Evolutionary conservation across 1,139 yeast genomes (phyloP).

Genomic region (Suhomyces anneliseae): DNA sequence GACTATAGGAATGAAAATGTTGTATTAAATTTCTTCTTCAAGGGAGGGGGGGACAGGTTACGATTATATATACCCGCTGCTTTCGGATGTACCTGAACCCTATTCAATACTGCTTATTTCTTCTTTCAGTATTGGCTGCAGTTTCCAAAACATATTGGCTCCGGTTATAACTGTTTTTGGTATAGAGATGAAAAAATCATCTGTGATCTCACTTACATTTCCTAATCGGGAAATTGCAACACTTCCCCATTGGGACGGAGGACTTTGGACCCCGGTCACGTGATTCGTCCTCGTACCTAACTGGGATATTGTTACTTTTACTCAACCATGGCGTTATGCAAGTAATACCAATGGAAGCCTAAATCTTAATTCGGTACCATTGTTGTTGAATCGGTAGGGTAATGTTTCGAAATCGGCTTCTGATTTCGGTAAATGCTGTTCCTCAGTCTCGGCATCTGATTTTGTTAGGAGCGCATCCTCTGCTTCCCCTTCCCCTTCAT

Average conservation of each 20-base stretch:
- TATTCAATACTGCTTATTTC: background rate
- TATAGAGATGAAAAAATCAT: background rate
- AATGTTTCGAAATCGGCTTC: conserved; percentile 10
- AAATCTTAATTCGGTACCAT: conserved; percentile 37
- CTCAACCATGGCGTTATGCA: background rate
- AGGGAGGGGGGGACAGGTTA: background rate
- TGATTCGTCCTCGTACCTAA: background rate
- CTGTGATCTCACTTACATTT: conserved; percentile 1
- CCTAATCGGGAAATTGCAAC: conserved; percentile 9
- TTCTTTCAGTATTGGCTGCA: conserved; percentile 1
- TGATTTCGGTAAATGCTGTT: background rate
- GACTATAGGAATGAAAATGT: conserved; percentile 3
- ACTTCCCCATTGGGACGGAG: conserved; percentile 4
- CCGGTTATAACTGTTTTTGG: conserved; percentile 5
- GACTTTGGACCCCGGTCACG: background rate
- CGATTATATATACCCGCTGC: background rate
- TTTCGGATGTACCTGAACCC: background rate
- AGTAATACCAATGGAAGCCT: conserved; percentile 21
- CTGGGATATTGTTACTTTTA: too few relatives aligned
- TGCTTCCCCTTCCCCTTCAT: background rate
- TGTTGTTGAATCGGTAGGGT: conserved; percentile 26
- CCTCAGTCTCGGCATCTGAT: background rate
- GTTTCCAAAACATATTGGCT: background rate
- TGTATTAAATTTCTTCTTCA: too few relatives aligned
- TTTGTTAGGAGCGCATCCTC: background rate